Evolutionary conservation across 208 protist species (phyloP).

Genomic region (Trypanosomatidae sp.): DNA sequence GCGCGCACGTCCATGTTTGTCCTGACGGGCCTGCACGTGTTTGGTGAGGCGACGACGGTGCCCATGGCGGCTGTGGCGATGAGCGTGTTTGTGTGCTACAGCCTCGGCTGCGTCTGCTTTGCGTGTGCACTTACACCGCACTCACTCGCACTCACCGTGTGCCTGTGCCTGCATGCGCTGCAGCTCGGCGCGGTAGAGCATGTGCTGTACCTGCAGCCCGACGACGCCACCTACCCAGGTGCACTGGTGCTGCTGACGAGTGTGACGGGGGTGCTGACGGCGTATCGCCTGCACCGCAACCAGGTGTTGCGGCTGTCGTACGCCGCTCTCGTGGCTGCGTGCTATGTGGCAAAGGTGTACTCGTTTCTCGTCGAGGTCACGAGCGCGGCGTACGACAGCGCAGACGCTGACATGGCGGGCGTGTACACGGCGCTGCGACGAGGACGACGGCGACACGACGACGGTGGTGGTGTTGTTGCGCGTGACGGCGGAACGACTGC

Average conservation of each 20-base stretch:
- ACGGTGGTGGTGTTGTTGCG: neutral
- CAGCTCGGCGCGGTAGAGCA: slow-evolving; percentile 73
- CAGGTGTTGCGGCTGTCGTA: slow-evolving; percentile 21
- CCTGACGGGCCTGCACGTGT: slow-evolving; percentile 65
- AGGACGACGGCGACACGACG: no score
- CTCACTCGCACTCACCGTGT: slow-evolving; percentile 25
- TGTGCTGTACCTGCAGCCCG: slow-evolving; percentile 76
- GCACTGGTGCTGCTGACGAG: slow-evolving; percentile 56
- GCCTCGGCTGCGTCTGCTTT: slow-evolving; percentile 72
- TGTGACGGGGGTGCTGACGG: slow-evolving; percentile 33
- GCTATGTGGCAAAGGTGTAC: slow-evolving; percentile 62
- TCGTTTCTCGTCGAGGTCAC: slow-evolving; percentile 72
- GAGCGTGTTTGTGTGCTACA: slow-evolving; percentile 63
- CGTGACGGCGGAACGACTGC: no score
- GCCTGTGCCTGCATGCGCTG: slow-evolving; percentile 49
- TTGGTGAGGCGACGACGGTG: slow-evolving; percentile 51
- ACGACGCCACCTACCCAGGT: slow-evolving; percentile 60
- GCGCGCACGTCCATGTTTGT: slow-evolving; percentile 81
- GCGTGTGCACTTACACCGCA: slow-evolving; percentile 40
- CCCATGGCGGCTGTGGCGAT: slow-evolving; percentile 43
- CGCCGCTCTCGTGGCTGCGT: slow-evolving; percentile 41
- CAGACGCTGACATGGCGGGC: slow-evolving; percentile 12
- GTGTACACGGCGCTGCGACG: neutral
- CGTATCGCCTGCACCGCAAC: slow-evolving; percentile 46
- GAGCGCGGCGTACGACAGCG: slow-evolving; percentile 62